These are phyloP conservation scores for Pontederia crassipes DNA, from an alignment of 176 grass and related monocot genomes.

Conservation along the genomic window DNA sequence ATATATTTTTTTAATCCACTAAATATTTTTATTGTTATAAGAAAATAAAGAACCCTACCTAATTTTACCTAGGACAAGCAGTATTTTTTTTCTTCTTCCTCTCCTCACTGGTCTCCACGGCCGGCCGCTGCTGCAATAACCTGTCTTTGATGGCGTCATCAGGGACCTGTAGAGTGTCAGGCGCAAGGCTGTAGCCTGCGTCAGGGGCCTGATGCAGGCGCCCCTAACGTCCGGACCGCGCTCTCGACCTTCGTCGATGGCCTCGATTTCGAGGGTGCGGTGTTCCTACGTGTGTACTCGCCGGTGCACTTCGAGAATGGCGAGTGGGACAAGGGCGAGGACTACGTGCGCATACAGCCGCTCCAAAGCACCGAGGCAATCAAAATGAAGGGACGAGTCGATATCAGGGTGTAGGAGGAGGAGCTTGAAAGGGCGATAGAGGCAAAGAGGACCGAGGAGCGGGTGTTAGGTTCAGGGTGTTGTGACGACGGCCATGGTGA, in stretches of 20 bases:
- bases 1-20: too few relatives aligned
- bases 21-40: too few relatives aligned
- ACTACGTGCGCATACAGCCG: neutral
- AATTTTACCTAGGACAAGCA: too few relatives aligned
- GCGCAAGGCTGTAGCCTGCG: too few relatives aligned
- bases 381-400: neutral
- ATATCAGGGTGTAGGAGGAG: neutral
- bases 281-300: neutral
- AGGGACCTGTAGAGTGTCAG: too few relatives aligned
- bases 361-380: neutral
- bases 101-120: too few relatives aligned
- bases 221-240: neutral
- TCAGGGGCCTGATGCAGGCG: too few relatives aligned
- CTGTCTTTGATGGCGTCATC: too few relatives aligned
- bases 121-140: too few relatives aligned
- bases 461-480: neutral
- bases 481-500: neutral
- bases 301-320: slow-evolving; percentile 2
- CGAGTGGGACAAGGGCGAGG: neutral
- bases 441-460: neutral
- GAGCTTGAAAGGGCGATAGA: neutral
- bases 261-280: neutral
- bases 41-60: too few relatives aligned
- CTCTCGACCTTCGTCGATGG: neutral
- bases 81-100: too few relatives aligned